phyloP scores from a whole-genome alignment of 192 early-diverging fungal genomes.

The Mortierella antarctica region DNA sequence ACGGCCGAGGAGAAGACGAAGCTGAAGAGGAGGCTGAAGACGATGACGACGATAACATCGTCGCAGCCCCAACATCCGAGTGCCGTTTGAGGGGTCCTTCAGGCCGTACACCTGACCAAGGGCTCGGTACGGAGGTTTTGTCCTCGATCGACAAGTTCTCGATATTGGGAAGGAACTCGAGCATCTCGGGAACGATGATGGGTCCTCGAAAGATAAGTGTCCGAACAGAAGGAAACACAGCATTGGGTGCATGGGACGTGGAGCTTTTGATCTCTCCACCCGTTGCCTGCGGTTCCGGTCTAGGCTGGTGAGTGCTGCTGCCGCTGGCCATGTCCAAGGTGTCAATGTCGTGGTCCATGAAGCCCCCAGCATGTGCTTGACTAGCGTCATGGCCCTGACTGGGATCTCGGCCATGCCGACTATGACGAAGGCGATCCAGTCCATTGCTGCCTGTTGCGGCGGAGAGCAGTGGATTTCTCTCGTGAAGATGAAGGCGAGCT shows the following conservation, averaged over 20 bases:
- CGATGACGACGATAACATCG: neutral
- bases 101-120: too few species aligned
- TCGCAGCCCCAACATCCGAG: neutral
- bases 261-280: slow-evolving; percentile 6
- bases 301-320: slow-evolving; percentile 3
- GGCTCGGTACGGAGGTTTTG: neutral
- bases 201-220: slow-evolving; percentile 19
- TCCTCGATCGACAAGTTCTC: slow-evolving; percentile 15
- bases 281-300: slow-evolving; percentile 7
- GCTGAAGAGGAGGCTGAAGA: neutral
- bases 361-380: too few species aligned
- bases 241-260: neutral
- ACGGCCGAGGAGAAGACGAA: neutral
- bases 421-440: too few species aligned
- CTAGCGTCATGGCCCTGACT: too few species aligned
- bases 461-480: too few species aligned
- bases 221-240: slow-evolving; percentile 18
- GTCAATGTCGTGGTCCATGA: too few species aligned
- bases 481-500: too few species aligned
- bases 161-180: slow-evolving; percentile 18
- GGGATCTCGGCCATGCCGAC: too few species aligned
- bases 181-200: slow-evolving; percentile 5
- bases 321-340: slow-evolving; percentile 9
- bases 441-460: too few species aligned
- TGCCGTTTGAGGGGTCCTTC: too few species aligned